Percentiles rank a stretch among this genome's conserved stretches.
Evolutionary conservation across 1,139 yeast species (phyloP).

Genomic region (Lodderomyces parapsilosis): DNA sequence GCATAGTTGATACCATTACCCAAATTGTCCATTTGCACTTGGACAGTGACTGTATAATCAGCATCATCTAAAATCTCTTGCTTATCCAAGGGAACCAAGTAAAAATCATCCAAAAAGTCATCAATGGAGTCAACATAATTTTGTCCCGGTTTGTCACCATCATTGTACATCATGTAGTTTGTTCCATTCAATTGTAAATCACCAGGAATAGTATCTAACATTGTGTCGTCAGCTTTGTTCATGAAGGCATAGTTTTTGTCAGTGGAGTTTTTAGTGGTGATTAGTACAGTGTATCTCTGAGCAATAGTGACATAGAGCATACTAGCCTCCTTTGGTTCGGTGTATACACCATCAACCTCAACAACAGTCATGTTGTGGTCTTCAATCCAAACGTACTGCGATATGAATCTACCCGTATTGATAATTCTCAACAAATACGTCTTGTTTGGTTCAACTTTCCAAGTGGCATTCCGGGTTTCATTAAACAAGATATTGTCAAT

Average conservation of each 20-base stretch:
- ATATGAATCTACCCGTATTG: slow-evolving; percentile 69
- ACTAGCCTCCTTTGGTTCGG: slow-evolving; percentile 54
- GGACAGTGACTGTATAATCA: slow-evolving; percentile 57
- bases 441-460: slow-evolving; percentile 58
- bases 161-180: slow-evolving; percentile 52
- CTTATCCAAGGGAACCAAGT: slow-evolving; percentile 44
- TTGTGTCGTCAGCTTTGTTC: slow-evolving; percentile 58
- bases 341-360: slow-evolving; percentile 72
- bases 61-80: slow-evolving; percentile 52
- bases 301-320: slow-evolving; percentile 66
- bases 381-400: slow-evolving; percentile 66
- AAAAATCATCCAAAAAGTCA: slow-evolving; percentile 55
- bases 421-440: slow-evolving; percentile 63
- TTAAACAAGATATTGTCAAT: slow-evolving; percentile 67
- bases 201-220: slow-evolving; percentile 63
- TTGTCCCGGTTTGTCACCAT: slow-evolving; percentile 25
- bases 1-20: slow-evolving; percentile 77
- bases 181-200: slow-evolving; percentile 55
- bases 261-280: slow-evolving; percentile 52
- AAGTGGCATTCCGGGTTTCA: slow-evolving; percentile 57
- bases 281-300: slow-evolving; percentile 64
- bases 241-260: slow-evolving; percentile 58
- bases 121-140: slow-evolving; percentile 23
- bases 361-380: slow-evolving; percentile 67
- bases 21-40: slow-evolving; percentile 64